phyloP scores from a whole-genome alignment of 2,329 filamentous ascomycete species.

The Plenodomus biglobosus region DNA sequence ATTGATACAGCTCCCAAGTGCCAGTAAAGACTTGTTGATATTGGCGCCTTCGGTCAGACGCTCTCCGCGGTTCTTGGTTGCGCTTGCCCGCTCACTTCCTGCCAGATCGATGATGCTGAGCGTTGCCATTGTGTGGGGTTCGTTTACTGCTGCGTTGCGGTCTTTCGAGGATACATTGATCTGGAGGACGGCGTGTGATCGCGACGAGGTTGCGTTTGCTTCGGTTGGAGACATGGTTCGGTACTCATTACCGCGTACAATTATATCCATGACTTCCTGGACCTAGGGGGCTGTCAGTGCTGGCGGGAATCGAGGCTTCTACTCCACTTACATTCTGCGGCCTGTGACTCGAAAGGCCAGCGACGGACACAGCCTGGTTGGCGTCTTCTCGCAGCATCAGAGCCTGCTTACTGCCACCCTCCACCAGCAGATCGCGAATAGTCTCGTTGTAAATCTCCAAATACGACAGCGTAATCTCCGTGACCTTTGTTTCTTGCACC shows the following conservation, averaged over 20 bases:
- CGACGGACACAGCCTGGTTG: conserved; percentile 87
- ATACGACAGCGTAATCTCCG: conserved; percentile 90
- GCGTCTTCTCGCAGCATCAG: conserved; percentile 93
- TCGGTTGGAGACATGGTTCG: conserved; percentile 95
- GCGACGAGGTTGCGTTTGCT: conserved; percentile 94
- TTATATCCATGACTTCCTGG: conserved; percentile 98
- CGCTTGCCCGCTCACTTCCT: conserved; percentile 91
- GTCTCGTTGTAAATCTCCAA: conserved; percentile 99
- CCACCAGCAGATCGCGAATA: conserved; percentile 90
- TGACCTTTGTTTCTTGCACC: conserved; percentile 78
- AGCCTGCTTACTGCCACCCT: conserved; percentile 76
- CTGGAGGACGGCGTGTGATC: conserved; percentile 94
- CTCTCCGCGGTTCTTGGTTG: conserved; percentile 94
- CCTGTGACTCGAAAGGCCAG: conserved; percentile 86
- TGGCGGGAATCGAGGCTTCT: neutral
- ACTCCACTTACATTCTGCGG: conserved; percentile 71
- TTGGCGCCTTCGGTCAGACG: conserved; percentile 91
- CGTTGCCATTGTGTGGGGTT: conserved; percentile 97
- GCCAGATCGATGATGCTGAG: conserved; percentile 97
- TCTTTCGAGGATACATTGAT: conserved; percentile 96
- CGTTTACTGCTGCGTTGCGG: conserved; percentile 85
- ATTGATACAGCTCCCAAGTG: conserved; percentile 96
- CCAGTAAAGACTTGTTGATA: conserved; percentile 97
- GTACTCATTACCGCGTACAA: conserved; percentile 89
- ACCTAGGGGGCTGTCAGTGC: conserved; percentile 41